Conservation (phyloP, 139 green algal species). For the Chlorella sp. region DNA sequence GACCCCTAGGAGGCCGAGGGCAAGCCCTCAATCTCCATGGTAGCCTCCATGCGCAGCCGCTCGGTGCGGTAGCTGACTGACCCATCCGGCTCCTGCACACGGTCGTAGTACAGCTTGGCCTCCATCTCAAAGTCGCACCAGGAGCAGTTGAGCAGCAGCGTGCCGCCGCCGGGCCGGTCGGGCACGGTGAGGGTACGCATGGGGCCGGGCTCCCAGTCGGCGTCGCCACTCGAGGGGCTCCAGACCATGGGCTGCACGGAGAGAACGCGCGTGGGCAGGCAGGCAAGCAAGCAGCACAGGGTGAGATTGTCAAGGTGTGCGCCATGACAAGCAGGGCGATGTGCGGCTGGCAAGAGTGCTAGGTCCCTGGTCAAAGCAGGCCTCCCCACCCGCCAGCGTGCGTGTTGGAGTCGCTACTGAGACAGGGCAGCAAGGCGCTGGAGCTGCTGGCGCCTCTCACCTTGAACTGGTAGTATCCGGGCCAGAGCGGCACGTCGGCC, state of each 20-base stretch:
- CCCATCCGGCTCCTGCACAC: not conserved
- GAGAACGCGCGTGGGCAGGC: no score
- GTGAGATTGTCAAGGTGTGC: no score
- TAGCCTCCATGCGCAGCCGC: not conserved
- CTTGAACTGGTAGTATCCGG: conserved; percentile 10
- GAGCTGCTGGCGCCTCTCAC: not conserved
- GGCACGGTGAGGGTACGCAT: conserved; percentile 7
- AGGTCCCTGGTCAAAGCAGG: no score
- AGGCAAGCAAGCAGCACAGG: no score
- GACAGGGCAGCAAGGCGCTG: no score
- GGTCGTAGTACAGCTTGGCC: not conserved
- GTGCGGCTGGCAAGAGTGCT: no score
- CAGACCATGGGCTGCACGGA: not conserved
- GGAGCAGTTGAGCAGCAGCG: not conserved
- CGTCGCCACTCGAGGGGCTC: not conserved
- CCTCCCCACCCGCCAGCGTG: no score
- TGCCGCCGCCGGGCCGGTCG: not conserved
- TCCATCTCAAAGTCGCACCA: conserved; percentile 7
- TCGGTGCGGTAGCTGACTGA: not conserved
- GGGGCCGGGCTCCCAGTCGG: conserved; percentile 3
- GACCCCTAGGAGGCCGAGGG: no score
- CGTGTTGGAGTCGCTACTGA: no score
- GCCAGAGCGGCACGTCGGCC: conserved; percentile 2
- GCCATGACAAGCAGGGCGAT: no score
- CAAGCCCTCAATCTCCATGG: not conserved